Conservation (phyloP, 768 basidiomycete species). For the Lentinus tigrinus region DNA sequence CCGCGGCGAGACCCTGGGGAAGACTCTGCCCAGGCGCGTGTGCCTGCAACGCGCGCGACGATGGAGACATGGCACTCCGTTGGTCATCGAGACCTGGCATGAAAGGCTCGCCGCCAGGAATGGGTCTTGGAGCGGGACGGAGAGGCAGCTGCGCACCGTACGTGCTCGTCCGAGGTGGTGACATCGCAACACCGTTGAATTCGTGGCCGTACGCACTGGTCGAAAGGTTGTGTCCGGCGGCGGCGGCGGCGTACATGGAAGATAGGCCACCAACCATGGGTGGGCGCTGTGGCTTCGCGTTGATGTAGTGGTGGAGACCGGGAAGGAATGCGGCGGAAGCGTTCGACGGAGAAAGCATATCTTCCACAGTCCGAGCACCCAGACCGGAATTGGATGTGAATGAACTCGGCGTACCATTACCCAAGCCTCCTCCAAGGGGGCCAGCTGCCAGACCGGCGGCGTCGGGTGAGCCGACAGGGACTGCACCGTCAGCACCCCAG, state of each 20-base stretch:
- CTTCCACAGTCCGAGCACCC: conserved; percentile 32
- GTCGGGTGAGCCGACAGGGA: conserved; percentile 37
- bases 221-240: conserved; percentile 11
- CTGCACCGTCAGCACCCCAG: conserved; percentile 60
- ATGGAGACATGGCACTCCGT: conserved; percentile 53
- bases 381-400: conserved; percentile 47
- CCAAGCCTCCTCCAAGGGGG: conserved; percentile 26
- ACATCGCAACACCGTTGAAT: conserved; percentile 22
- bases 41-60: conserved; percentile 75
- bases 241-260: conserved; percentile 18
- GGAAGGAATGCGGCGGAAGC: conserved; percentile 83
- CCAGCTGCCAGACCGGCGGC: conserved; percentile 11
- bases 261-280: conserved; percentile 23
- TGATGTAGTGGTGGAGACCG: conserved; percentile 64
- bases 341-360: conserved; percentile 67
- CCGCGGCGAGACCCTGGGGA: conserved; percentile 89
- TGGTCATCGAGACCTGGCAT: conserved; percentile 26
- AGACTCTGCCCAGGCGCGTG: conserved; percentile 91
- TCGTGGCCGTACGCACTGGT: conserved; percentile 16
- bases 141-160: conserved; percentile 28
- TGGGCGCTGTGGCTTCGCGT: conserved; percentile 42
- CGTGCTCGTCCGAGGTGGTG: conserved; percentile 25
- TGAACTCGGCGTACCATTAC: conserved; percentile 51
- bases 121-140: conserved; percentile 30
- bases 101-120: conserved; percentile 26